Percentiles rank a stretch among this genome's conserved stretches.
These are phyloP conservation scores for Gnetum montanum DNA, from an alignment of 75 land plant species.

Conservation along the genomic window DNA sequence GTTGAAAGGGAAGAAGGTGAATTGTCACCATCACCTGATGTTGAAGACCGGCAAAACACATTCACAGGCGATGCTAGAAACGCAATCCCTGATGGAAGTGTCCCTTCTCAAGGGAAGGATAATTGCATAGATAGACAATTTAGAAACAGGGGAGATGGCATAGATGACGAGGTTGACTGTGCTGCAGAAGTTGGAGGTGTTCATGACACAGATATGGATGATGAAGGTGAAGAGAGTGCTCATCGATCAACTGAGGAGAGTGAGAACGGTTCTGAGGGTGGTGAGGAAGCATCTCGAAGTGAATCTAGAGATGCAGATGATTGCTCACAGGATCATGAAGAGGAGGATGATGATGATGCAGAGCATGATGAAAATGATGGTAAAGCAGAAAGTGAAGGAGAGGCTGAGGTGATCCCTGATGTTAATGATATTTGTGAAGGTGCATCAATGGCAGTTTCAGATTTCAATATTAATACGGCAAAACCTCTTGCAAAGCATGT, in stretches of 20 bases:
- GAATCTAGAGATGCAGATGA: conserved; percentile 82
- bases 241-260: conserved; percentile 72
- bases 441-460: conserved; percentile 42
- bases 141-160: conserved; percentile 20
- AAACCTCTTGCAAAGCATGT: conserved; percentile 73
- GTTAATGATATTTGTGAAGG: conserved; percentile 70
- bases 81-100: conserved; percentile 4
- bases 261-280: conserved; percentile 79
- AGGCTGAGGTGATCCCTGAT: conserved; percentile 83
- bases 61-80: conserved; percentile 17
- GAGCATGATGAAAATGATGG: conserved; percentile 56
- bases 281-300: conserved; percentile 66
- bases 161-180: conserved; percentile 32
- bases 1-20: conserved; percentile 96
- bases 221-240: conserved; percentile 80
- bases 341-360: conserved; percentile 69
- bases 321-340: conserved; percentile 63
- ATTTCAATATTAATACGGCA: conserved; percentile 37
- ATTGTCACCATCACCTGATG: conserved; percentile 78
- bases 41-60: conserved; percentile 48
- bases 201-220: conserved; percentile 65
- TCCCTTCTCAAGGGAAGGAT: conserved; percentile 19
- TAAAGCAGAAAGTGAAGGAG: conserved; percentile 88
- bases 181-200: conserved; percentile 36
- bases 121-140: conserved; percentile 23